A percentile compares a stretch with the other conserved stretches of the same genome.
phyloP scores from a whole-genome alignment of 164 flowering plant species.

The Dillenia suffruticosa region DNA sequence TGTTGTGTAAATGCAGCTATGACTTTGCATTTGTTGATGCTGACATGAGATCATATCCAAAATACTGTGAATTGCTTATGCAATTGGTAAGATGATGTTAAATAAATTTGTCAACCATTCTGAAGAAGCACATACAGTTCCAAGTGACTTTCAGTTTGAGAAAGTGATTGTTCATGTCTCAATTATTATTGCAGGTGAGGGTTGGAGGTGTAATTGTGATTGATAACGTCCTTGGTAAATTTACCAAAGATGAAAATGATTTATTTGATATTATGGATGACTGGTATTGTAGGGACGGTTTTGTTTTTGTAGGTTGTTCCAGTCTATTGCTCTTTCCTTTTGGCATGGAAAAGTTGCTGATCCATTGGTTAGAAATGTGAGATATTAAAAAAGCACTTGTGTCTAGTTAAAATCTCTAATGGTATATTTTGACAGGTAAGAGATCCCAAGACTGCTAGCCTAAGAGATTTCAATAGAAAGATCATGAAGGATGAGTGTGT shows the following conservation, averaged over 20 bases:
- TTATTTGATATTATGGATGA: too few relatives aligned
- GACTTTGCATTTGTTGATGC: conserved; percentile 97
- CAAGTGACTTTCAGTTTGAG: neutral
- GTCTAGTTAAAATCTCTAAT: neutral
- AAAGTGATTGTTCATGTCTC: neutral
- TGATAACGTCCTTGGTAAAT: conserved; percentile 92
- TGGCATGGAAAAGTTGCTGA: conserved; percentile 97
- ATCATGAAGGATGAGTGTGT: conserved; percentile 73
- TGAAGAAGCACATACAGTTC: neutral
- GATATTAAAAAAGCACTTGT: neutral
- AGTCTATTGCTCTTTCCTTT: too few relatives aligned
- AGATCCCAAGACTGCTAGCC: conserved; percentile 67
- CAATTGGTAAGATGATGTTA: conserved; percentile 50
- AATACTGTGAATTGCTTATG: conserved; percentile 77
- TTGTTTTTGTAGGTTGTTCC: too few relatives aligned
- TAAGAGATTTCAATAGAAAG: conserved; percentile 59
- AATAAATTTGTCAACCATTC: neutral
- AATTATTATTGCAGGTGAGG: conserved; percentile 53
- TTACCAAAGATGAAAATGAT: too few relatives aligned
- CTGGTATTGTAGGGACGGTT: too few relatives aligned
- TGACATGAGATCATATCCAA: conserved; percentile 77
- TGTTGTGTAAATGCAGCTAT: conserved; percentile 46
- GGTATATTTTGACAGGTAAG: conserved; percentile 43
- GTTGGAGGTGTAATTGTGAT: conserved; percentile 83
- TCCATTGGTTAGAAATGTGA: conserved; percentile 47